Conservation (phyloP, 352 stramenopile genomes). For the Aphanomyces cochlioides region DNA sequence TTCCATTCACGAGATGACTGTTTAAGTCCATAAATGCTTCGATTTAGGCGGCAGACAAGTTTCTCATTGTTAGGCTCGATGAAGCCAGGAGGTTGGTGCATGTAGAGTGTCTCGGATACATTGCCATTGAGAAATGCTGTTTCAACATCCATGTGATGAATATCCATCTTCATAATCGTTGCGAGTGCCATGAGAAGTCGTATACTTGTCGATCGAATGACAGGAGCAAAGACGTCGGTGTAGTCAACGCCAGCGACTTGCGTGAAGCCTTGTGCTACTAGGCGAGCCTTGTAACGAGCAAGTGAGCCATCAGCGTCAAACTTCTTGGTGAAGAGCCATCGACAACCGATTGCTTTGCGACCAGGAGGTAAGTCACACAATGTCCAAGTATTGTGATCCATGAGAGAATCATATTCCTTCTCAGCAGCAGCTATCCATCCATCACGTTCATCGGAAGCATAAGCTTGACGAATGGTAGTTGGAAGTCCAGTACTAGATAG, state of each 20-base stretch:
- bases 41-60: no score
- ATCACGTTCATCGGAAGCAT: conserved; percentile 23
- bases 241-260: conserved; percentile 23
- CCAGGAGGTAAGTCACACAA: conserved; percentile 20
- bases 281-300: conserved; percentile 25
- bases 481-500: conserved; percentile 1
- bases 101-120: conserved; percentile 6
- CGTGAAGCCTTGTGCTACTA: conserved; percentile 30
- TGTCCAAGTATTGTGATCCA: conserved; percentile 22
- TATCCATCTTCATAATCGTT: neutral
- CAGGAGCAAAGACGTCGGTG: conserved; percentile 32
- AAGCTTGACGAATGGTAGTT: conserved; percentile 6
- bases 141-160: neutral
- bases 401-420: conserved; percentile 15
- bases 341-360: conserved; percentile 20
- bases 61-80: no score
- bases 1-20: no score
- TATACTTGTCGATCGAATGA: conserved; percentile 7
- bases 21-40: no score
- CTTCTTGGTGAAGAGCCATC: conserved; percentile 28
- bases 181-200: conserved; percentile 14
- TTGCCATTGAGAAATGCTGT: conserved; percentile 18
- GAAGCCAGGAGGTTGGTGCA: conserved; percentile 13
- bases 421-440: neutral
- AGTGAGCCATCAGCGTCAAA: conserved; percentile 17